A percentile compares a stretch with the other conserved stretches of the same genome.
phyloP scores from a whole-genome alignment of 306 rosid genomes.

The Arachis hypogaea region DNA sequence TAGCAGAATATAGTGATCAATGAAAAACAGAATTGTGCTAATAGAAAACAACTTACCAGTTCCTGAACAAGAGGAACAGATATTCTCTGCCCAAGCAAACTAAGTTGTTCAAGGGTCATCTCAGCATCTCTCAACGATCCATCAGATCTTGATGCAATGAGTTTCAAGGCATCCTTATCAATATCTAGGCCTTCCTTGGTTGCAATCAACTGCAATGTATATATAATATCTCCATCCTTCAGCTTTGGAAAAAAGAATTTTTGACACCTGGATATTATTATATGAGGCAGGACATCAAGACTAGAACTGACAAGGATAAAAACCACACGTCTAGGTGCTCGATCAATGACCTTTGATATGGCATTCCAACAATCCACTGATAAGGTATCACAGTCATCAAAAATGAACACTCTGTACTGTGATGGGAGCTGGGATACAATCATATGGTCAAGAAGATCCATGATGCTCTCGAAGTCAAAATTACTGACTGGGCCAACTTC shows the following conservation, averaged over 20 bases:
- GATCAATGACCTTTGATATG: slow-evolving; percentile 93
- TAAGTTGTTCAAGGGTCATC: slow-evolving; percentile 97
- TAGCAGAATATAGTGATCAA: slow-evolving; percentile 21
- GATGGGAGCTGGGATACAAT: slow-evolving; percentile 74
- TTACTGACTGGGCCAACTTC: slow-evolving; percentile 95
- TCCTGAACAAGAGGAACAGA: slow-evolving; percentile 96
- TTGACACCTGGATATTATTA: slow-evolving; percentile 97
- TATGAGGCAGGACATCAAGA: slow-evolving; percentile 96
- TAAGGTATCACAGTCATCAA: slow-evolving; percentile 89
- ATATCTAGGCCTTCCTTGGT: slow-evolving; percentile 83
- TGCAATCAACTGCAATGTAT: slow-evolving; percentile 80
- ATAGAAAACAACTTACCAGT: slow-evolving; percentile 59
- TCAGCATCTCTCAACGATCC: slow-evolving; percentile 98
- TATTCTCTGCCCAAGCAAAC: slow-evolving; percentile 93
- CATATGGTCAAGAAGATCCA: slow-evolving; percentile 82
- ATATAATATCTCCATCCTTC: slow-evolving; percentile 86
- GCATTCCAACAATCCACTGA: slow-evolving; percentile 91
- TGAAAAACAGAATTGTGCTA: slow-evolving; percentile 22
- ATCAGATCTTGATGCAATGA: slow-evolving; percentile 92
- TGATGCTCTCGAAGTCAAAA: slow-evolving; percentile 82
- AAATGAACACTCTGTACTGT: slow-evolving; percentile 82
- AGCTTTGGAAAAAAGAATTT: slow-evolving; percentile 95
- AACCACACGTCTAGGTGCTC: slow-evolving; percentile 96
- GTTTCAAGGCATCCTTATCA: slow-evolving; percentile 93
- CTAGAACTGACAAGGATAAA: slow-evolving; percentile 94